These are phyloP conservation scores for Nitzschia palea DNA, from an alignment of 108 stramenopile genomes.

Conservation along the genomic window DNA sequence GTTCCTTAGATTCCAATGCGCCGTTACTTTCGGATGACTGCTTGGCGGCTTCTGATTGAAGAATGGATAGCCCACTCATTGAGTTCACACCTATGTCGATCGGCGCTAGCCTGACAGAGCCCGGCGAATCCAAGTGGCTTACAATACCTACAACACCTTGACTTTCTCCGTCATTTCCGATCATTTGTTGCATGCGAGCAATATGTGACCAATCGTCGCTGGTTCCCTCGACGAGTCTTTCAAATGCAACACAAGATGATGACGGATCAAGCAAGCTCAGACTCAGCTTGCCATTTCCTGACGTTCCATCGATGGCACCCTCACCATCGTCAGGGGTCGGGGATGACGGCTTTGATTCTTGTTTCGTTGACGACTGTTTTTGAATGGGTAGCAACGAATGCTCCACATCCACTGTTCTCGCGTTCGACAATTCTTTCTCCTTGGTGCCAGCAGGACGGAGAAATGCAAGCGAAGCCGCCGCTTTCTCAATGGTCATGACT, in stretches of 20 bases:
- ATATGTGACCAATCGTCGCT: slow-evolving; percentile 44
- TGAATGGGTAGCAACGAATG: too few species aligned
- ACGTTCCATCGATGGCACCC: not conserved
- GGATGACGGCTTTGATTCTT: not conserved
- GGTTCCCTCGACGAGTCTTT: slow-evolving; percentile 26
- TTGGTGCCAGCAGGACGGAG: slow-evolving; percentile 3
- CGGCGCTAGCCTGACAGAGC: too few species aligned
- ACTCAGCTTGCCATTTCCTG: not conserved
- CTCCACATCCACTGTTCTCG: not conserved
- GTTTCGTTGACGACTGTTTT: too few species aligned
- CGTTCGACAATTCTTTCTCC: not conserved
- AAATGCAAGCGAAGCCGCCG: slow-evolving; percentile 28
- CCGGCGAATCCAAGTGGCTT: slow-evolving; percentile 16
- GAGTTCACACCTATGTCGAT: too few species aligned
- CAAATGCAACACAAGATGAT: slow-evolving; percentile 18
- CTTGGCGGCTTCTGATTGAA: slow-evolving; percentile 18
- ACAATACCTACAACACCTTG: slow-evolving; percentile 28
- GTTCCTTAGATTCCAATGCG: not conserved
- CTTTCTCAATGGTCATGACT: slow-evolving; percentile 24
- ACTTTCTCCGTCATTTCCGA: slow-evolving; percentile 36
- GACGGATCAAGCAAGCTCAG: not conserved
- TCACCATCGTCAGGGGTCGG: not conserved
- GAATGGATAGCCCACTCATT: slow-evolving; percentile 22
- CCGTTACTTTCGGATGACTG: not conserved
- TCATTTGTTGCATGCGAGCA: slow-evolving; percentile 41